Percentiles rank a stretch among this genome's conserved stretches.
Conservation (phyloP, 345 rosid genomes). For the Moricandia arvensis region DNA sequence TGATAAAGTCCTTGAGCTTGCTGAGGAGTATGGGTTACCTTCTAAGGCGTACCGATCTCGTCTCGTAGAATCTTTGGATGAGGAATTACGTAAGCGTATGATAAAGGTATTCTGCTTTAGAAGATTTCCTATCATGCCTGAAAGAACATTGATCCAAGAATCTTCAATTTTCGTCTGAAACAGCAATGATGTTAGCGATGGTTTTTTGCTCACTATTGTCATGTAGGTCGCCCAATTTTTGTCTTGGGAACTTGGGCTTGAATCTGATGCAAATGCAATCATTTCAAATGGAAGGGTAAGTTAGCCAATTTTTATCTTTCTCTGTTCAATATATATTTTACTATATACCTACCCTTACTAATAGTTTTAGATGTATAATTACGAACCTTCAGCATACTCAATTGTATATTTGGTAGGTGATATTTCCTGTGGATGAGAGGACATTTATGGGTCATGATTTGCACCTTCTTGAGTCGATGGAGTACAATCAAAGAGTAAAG, state of each 20-base stretch:
- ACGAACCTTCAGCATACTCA: slow-evolving; percentile 6
- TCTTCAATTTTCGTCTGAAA: slow-evolving; percentile 7
- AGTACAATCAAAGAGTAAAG: slow-evolving; percentile 76
- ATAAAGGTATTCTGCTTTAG: slow-evolving; percentile 53
- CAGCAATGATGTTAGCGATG: slow-evolving; percentile 13
- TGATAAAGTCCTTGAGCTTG: slow-evolving; percentile 74
- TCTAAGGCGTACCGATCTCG: slow-evolving; percentile 55
- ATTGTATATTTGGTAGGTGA: slow-evolving; percentile 49
- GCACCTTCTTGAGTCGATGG: slow-evolving; percentile 82
- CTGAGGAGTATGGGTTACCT: slow-evolving; percentile 69
- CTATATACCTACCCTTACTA: background rate
- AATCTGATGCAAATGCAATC: slow-evolving; percentile 62
- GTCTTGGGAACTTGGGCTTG: slow-evolving; percentile 61
- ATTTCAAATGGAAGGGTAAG: slow-evolving; percentile 94
- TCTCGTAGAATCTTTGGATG: slow-evolving; percentile 49
- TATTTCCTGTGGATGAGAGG: slow-evolving; percentile 53
- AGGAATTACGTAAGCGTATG: slow-evolving; percentile 46
- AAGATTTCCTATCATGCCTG: slow-evolving; percentile 7
- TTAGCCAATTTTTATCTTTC: slow-evolving; percentile 8
- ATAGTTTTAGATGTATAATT: background rate
- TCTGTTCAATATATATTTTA: background rate
- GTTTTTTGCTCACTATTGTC: slow-evolving; percentile 19
- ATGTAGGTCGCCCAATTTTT: slow-evolving; percentile 69
- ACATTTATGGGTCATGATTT: slow-evolving; percentile 81
- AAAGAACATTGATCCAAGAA: slow-evolving; percentile 2